A percentile compares a stretch with the other conserved stretches of the same genome.
Evolutionary conservation across 192 early-diverging fungal species (phyloP).

Genomic region (Rhizophagus prolifer): DNA sequence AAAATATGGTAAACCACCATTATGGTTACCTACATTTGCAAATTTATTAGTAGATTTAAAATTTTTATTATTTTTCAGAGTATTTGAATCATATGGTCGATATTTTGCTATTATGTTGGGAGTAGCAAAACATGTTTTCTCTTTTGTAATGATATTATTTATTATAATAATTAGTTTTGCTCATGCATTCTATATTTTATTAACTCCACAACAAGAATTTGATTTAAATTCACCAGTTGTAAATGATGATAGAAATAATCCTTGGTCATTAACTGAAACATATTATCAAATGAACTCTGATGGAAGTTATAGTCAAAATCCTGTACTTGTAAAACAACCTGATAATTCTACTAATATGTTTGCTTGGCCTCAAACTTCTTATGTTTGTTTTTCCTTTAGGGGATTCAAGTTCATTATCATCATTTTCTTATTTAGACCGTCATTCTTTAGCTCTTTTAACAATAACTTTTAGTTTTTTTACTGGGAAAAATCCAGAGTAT

Average conservation of each 20-base stretch:
- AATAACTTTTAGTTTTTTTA: constrained; percentile 10
- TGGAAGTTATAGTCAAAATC: background rate
- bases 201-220: background rate
- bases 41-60: constrained; percentile 10
- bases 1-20: background rate
- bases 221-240: too few species aligned
- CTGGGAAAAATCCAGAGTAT: constrained; percentile 1
- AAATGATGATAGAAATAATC: constrained; percentile 1
- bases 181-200: background rate
- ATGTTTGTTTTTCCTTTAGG: background rate
- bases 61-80: constrained; percentile 7
- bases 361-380: background rate
- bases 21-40: background rate
- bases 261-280: background rate
- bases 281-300: background rate
- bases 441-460: background rate
- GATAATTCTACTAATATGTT: background rate
- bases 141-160: background rate
- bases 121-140: background rate
- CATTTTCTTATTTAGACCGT: background rate
- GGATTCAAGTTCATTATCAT: background rate
- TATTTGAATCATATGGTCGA: constrained; percentile 15
- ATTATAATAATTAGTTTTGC: background rate
- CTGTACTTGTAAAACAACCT: background rate
- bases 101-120: constrained; percentile 11